Conservation (phyloP, 805 yeast species). For the Metschnikowia henanensis region DNA sequence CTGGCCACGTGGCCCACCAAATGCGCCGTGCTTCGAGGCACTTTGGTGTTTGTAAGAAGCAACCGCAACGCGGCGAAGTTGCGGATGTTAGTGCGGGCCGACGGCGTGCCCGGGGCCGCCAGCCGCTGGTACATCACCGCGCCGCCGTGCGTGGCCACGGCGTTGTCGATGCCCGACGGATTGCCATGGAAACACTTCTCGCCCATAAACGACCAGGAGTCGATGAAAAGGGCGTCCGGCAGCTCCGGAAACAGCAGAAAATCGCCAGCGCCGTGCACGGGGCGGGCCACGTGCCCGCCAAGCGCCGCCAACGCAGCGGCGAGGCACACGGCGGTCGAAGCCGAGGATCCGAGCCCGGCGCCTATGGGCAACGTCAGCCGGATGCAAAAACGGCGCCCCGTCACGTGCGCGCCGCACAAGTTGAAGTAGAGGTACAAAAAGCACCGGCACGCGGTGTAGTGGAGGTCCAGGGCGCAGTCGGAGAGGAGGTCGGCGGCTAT, state of each 20-base stretch:
- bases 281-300: slow-evolving; percentile 52
- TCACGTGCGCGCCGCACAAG: slow-evolving; percentile 47
- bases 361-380: slow-evolving; percentile 91
- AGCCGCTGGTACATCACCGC: slow-evolving; percentile 86
- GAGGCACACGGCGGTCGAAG: slow-evolving; percentile 82
- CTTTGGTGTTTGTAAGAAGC: slow-evolving; percentile 77
- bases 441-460: slow-evolving; percentile 76
- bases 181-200: slow-evolving; percentile 96
- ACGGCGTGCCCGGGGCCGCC: slow-evolving; percentile 50
- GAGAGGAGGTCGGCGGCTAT: slow-evolving; percentile 46
- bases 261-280: slow-evolving; percentile 36
- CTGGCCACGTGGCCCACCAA: slow-evolving; percentile 76
- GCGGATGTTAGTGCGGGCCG: slow-evolving; percentile 65
- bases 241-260: slow-evolving; percentile 28
- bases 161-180: slow-evolving; percentile 96
- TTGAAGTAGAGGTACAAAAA: slow-evolving; percentile 76
- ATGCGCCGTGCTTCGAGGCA: slow-evolving; percentile 85
- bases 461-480: slow-evolving; percentile 53
- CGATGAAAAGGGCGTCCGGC: slow-evolving; percentile 58
- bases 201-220: slow-evolving; percentile 88
- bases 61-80: slow-evolving; percentile 73
- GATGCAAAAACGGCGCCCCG: slow-evolving; percentile 60
- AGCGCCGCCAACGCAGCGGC: slow-evolving; percentile 69
- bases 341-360: slow-evolving; percentile 96
- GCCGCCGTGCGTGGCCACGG: slow-evolving; percentile 95